phyloP scores from a whole-genome alignment of 2,329 filamentous ascomycete genomes.

The Periconia sp. region DNA sequence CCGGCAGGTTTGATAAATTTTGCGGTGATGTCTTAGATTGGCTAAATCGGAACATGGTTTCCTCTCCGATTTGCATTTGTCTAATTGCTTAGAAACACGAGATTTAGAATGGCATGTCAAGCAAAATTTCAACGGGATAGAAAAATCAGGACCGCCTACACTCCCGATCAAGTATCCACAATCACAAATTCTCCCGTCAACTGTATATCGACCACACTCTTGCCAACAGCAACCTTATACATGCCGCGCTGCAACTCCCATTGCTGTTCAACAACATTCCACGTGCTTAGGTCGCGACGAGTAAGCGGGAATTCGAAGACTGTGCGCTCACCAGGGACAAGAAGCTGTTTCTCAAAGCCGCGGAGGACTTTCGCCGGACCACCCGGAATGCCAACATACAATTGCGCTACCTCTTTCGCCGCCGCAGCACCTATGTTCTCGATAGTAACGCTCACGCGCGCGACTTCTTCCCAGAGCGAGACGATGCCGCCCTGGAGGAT shows the following conservation, averaged over 20 bases:
- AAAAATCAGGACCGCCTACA: too few relatives aligned
- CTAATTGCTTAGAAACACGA: too few relatives aligned
- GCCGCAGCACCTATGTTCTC: constrained; percentile 67
- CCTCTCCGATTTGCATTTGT: too few relatives aligned
- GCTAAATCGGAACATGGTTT: too few relatives aligned
- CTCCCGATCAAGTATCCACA: background rate
- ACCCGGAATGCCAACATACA: constrained; percentile 65
- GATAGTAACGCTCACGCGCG: constrained; percentile 64
- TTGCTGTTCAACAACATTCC: constrained; percentile 74
- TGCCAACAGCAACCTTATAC: constrained; percentile 28
- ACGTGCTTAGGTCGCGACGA: constrained; percentile 80
- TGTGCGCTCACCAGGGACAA: constrained; percentile 66
- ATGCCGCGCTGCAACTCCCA: constrained; percentile 60
- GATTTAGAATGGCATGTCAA: too few relatives aligned
- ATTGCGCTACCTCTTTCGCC: constrained; percentile 72
- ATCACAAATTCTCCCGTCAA: constrained; percentile 2
- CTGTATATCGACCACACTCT: constrained; percentile 29
- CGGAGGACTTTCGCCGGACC: constrained; percentile 68
- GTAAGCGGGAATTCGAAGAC: constrained; percentile 69
- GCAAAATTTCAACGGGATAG: too few relatives aligned
- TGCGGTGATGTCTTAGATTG: too few relatives aligned
- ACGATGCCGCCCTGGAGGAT: constrained; percentile 27
- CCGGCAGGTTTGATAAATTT: too few relatives aligned
- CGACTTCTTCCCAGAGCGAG: constrained; percentile 65
- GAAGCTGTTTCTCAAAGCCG: constrained; percentile 74